A percentile compares a stretch with the other conserved stretches of the same genome.
Evolutionary conservation across 2,329 filamentous ascomycete genomes (phyloP).

Genomic region (Pseudocercospora pini-densiflorae): DNA sequence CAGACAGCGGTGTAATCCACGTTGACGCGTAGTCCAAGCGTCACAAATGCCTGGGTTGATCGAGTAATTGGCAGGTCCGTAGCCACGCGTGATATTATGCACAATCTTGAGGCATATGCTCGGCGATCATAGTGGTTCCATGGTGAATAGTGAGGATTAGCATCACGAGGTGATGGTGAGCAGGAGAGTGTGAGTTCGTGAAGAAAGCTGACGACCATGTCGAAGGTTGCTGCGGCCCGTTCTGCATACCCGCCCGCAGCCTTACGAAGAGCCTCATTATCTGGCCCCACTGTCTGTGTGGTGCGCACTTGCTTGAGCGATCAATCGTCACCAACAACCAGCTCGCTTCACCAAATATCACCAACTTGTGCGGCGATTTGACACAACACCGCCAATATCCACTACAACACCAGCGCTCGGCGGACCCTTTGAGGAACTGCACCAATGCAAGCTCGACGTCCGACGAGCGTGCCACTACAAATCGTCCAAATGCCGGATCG

Average conservation of each 20-base stretch:
- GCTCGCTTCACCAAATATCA: background rate
- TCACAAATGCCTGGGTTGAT: too few relatives aligned
- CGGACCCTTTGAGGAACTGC: constrained; percentile 18
- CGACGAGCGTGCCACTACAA: constrained; percentile 35
- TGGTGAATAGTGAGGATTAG: too few relatives aligned
- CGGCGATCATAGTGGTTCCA: too few relatives aligned
- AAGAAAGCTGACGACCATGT: background rate
- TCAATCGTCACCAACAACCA: background rate
- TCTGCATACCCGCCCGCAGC: background rate
- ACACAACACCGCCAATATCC: background rate
- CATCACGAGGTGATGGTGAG: too few relatives aligned
- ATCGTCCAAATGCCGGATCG: constrained; percentile 42
- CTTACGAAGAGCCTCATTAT: background rate
- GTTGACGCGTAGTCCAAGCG: background rate
- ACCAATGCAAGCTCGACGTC: constrained; percentile 42
- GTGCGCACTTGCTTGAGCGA: background rate
- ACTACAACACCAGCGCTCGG: background rate
- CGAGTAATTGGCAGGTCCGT: too few relatives aligned
- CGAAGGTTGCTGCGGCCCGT: background rate
- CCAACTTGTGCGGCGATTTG: background rate
- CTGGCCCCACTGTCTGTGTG: background rate
- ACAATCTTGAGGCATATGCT: too few relatives aligned
- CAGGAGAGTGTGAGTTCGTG: background rate
- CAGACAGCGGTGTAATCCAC: background rate
- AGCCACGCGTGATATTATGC: too few relatives aligned